Base-by-base conservation (phyloP, 495 filamentous ascomycete genomes). In the Penicillium taxi region DNA sequence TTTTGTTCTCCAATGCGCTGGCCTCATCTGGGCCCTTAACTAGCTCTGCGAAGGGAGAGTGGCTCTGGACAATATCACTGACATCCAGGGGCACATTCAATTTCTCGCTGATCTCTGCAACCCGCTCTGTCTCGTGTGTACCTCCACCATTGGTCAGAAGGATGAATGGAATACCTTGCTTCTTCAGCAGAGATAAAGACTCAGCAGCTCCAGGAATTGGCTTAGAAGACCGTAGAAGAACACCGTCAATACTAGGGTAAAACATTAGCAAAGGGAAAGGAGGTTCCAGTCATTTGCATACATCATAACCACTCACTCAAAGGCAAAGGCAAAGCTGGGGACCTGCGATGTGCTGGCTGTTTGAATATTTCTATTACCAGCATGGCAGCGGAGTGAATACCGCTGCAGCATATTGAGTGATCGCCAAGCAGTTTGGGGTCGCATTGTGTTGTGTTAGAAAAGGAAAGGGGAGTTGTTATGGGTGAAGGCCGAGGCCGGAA, bases 101-200 rank as follows among this genome's bases (percentile, higher is more conserved):
- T 39, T 74, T 74, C 28, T 72, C 52, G 51, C 74, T 82, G 28
- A 94, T 72, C 37, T 89, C 77, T 0, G 65, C 63, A 17, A 86
- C 80, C 19, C 85, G 76, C 32, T 81, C 75, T 1, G 61, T 63
- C 61, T 94, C 87, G 37, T 75, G 73, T 50, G 80, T 82, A 35
- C 87, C 87, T 29, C 87, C 87, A 48, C 87, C 87, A 55, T 94
- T 94, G 37, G 87, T 94, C 35, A 94, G 70, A 22, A 94, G 73
- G 45, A 93, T 83, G 63, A 84, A 93, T 8, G 84, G 84, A 32
- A 94, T 83, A 5, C 69, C 64, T 32, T 84, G 68, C 15, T 72
- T 48, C 45, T 89, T 75, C 15, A 96, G 78, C 43, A 75, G 76
- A 9, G 55, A 47, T n/a, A 99, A 71, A 9, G 88, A 70, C 40